These are phyloP conservation scores for Wickerhamiella spandovensis DNA, from an alignment of 805 yeast genomes.

Conservation along the genomic window DNA sequence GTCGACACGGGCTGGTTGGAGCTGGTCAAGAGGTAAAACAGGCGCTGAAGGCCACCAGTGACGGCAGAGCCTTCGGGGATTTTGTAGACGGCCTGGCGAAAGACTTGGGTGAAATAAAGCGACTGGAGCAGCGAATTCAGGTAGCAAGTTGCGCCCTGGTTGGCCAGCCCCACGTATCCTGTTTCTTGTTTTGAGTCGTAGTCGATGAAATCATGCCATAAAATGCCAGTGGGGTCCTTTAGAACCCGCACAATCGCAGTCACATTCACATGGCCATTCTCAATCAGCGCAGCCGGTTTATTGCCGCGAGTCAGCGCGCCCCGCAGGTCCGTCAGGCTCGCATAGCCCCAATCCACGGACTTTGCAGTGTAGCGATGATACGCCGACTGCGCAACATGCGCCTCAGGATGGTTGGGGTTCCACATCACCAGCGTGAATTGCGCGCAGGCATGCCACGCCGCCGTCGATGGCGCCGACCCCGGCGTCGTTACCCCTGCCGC, in stretches of 20 bases:
- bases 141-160: conserved; percentile 98
- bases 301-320: conserved; percentile 25
- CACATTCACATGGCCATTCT: conserved; percentile 47
- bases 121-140: conserved; percentile 86
- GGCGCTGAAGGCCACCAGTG: conserved; percentile 72
- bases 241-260: conserved; percentile 66
- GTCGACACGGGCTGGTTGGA: conserved; percentile 74
- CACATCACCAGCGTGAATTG: conserved; percentile 78
- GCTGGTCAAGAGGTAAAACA: conserved; percentile 67
- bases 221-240: conserved; percentile 83
- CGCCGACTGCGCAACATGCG: conserved; percentile 49
- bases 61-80: conserved; percentile 66
- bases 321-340: conserved; percentile 51
- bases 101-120: conserved; percentile 69
- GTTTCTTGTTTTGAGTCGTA: conserved; percentile 73
- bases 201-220: conserved; percentile 79
- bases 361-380: conserved; percentile 62
- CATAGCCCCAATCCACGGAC: conserved; percentile 95
- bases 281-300: conserved; percentile 29
- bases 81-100: conserved; percentile 74
- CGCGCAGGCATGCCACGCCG: conserved; percentile 43
- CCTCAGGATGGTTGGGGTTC: conserved; percentile 57
- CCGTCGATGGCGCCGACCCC: too few species aligned
- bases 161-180: conserved; percentile 83
- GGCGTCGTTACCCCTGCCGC: background rate